These are phyloP conservation scores for Colletotrichum melonis DNA, from an alignment of 2,329 filamentous ascomycete genomes.

Conservation along the genomic window DNA sequence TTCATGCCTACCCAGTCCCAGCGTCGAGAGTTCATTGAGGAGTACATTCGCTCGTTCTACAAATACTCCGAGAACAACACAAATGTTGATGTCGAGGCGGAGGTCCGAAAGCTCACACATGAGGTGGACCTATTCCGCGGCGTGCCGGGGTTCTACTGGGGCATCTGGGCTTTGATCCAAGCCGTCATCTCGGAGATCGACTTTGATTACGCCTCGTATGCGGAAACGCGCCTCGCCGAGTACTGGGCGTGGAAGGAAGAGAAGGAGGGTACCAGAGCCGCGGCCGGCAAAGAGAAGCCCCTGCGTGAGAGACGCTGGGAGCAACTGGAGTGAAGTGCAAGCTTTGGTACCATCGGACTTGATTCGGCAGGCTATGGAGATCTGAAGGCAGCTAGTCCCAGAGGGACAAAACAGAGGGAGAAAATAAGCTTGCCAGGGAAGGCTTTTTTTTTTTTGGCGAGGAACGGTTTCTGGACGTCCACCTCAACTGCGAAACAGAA, in stretches of 20 bases:
- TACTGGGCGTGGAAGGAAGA: constrained; percentile 94
- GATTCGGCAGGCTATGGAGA: not conserved
- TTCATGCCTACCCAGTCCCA: constrained; percentile 83
- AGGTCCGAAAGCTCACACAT: constrained; percentile 75
- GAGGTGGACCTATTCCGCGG: constrained; percentile 92
- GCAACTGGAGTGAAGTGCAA: constrained; percentile 51
- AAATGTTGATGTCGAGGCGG: constrained; percentile 65
- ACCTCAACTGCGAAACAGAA: constrained; percentile 38
- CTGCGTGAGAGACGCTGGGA: constrained; percentile 86
- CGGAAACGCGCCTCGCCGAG: constrained; percentile 85
- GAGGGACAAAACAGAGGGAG: not conserved
- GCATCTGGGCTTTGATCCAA: constrained; percentile 96
- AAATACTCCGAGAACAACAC: constrained; percentile 57
- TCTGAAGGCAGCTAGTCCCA: not conserved
- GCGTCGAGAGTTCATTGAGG: constrained; percentile 82
- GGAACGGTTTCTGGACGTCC: constrained; percentile 36
- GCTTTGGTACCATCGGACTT: not conserved
- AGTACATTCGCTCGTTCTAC: constrained; percentile 85
- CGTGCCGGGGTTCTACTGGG: constrained; percentile 90
- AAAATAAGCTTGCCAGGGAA: not conserved
- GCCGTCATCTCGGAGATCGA: constrained; percentile 94
- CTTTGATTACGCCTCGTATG: constrained; percentile 95
- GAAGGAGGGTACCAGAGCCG: constrained; percentile 68
- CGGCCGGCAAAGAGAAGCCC: constrained; percentile 69
- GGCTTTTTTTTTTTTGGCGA: constrained; percentile 8